Percentiles rank a stretch among this genome's conserved stretches.
These are phyloP conservation scores for Camelina neglecta DNA, from an alignment of 345 rosid genomes.

Conservation along the genomic window DNA sequence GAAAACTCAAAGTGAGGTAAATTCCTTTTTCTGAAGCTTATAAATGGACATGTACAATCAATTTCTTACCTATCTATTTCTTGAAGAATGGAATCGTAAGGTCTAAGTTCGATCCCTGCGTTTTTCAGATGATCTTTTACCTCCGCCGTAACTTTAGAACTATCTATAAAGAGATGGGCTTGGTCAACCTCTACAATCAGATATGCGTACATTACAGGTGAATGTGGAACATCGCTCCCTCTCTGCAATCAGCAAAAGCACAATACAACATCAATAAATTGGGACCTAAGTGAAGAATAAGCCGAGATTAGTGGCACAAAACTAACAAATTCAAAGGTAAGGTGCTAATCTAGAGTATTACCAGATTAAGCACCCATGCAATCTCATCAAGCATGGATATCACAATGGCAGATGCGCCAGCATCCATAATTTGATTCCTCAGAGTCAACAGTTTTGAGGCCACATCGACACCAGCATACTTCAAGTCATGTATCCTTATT, in stretches of 20 bases:
- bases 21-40: slow-evolving; percentile 1
- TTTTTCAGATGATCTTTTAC: slow-evolving; percentile 74
- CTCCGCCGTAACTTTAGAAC: slow-evolving; percentile 70
- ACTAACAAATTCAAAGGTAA: slow-evolving; percentile 1
- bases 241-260: slow-evolving; percentile 60
- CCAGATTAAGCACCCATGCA: slow-evolving; percentile 96
- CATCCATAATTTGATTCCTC: slow-evolving; percentile 68
- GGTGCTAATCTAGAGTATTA: slow-evolving; percentile 41
- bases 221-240: slow-evolving; percentile 94
- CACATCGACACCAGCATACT: slow-evolving; percentile 85
- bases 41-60: not conserved
- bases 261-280: slow-evolving; percentile 32
- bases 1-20: slow-evolving; percentile 24
- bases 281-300: slow-evolving; percentile 15
- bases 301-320: not conserved
- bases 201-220: slow-evolving; percentile 96
- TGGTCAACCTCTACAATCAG: slow-evolving; percentile 69
- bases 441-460: slow-evolving; percentile 69
- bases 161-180: slow-evolving; percentile 72
- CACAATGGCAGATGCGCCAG: slow-evolving; percentile 79
- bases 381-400: slow-evolving; percentile 97
- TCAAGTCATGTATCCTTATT: slow-evolving; percentile 81
- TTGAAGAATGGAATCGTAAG: slow-evolving; percentile 75
- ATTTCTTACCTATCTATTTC: slow-evolving; percentile 69
- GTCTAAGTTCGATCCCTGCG: slow-evolving; percentile 70